These are phyloP conservation scores for Penicillium polonicum DNA, from an alignment of 2,329 filamentous ascomycete genomes.

Conservation along the genomic window DNA sequence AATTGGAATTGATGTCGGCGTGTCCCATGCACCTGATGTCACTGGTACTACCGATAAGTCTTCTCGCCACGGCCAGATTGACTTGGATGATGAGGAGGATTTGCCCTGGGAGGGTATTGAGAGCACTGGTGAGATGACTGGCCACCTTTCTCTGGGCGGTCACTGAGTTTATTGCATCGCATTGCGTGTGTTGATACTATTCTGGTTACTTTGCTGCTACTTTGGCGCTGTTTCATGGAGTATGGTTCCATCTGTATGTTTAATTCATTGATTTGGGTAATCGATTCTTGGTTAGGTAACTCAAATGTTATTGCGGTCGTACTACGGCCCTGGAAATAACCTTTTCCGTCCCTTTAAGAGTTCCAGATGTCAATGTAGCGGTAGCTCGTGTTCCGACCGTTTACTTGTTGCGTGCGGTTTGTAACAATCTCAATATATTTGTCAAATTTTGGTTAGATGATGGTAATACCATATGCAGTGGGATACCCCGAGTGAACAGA, in stretches of 20 bases:
- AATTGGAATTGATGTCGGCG: constrained; percentile 38
- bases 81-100: constrained; percentile 39
- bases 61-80: constrained; percentile 22
- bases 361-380: neutral
- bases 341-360: neutral
- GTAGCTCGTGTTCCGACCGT: neutral
- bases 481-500: neutral
- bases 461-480: neutral
- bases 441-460: neutral
- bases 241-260: constrained; percentile 8
- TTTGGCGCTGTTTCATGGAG: constrained; percentile 9
- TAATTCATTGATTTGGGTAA: constrained; percentile 7
- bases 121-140: constrained; percentile 42
- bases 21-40: constrained; percentile 21
- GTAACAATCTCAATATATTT: neutral
- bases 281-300: constrained; percentile 8
- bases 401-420: neutral
- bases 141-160: constrained; percentile 24
- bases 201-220: constrained; percentile 1
- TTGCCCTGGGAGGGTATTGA: constrained; percentile 47
- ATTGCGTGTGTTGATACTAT: constrained; percentile 4
- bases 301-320: constrained; percentile 5
- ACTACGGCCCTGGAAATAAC: constrained; percentile 1
- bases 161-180: constrained; percentile 13
- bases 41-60: constrained; percentile 33